Conservation (phyloP, 1,139 yeast species). For the Dujonia santamariae region DNA sequence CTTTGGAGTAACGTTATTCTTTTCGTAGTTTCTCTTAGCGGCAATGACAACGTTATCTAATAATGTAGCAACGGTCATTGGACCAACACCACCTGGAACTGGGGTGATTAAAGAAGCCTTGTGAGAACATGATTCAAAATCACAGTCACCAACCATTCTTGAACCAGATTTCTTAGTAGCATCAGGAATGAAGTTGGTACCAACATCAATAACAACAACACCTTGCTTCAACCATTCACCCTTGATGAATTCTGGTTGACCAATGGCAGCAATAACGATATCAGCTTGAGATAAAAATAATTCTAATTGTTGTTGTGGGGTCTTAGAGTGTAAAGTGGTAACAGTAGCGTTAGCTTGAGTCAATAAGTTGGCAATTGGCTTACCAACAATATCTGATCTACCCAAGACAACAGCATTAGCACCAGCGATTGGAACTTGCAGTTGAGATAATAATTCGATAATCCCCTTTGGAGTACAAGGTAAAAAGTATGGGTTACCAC, state of each 20-base stretch:
- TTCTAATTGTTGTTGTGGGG: conserved; percentile 55
- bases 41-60: conserved; percentile 83
- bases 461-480: conserved; percentile 99
- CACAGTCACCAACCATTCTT: conserved; percentile 92
- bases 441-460: conserved; percentile 66
- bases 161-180: conserved; percentile 75
- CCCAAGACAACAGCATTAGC: conserved; percentile 92
- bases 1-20: conserved; percentile 46
- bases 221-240: conserved; percentile 88
- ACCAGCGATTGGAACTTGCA: conserved; percentile 66
- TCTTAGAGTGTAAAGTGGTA: conserved; percentile 76
- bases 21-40: conserved; percentile 56
- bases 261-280: conserved; percentile 89
- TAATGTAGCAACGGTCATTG: conserved; percentile 98
- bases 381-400: conserved; percentile 94
- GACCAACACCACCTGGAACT: conserved; percentile 99
- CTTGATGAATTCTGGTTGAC: conserved; percentile 75
- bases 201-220: conserved; percentile 91
- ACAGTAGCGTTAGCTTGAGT: conserved; percentile 83
- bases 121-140: conserved; percentile 61
- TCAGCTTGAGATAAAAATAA: conserved; percentile 71
- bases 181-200: conserved; percentile 87
- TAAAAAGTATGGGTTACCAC: conserved; percentile 79
- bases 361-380: conserved; percentile 83
- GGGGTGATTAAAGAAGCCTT: conserved; percentile 84